Conservation (phyloP, 2,329 filamentous ascomycete genomes). For the Fusarium sp. region DNA sequence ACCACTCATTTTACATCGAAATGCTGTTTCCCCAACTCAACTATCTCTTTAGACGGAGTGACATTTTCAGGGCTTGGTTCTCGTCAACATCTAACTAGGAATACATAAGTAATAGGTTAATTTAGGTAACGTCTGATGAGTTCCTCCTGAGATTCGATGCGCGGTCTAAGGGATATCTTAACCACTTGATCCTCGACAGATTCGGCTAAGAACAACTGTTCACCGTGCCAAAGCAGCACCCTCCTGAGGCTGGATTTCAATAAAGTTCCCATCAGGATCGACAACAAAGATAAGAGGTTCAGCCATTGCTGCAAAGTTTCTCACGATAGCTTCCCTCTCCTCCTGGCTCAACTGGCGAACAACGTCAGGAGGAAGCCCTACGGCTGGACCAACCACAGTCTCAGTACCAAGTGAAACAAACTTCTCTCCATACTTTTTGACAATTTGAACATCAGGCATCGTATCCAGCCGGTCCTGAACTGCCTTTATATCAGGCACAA, state of each 20-base stretch:
- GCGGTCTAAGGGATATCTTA: too few species aligned
- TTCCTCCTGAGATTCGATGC: too few species aligned
- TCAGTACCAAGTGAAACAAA: neutral
- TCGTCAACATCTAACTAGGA: too few species aligned
- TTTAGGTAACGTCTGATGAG: too few species aligned
- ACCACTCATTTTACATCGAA: too few species aligned
- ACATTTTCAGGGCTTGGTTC: too few species aligned
- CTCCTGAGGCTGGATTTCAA: conserved; percentile 17
- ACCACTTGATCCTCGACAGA: neutral
- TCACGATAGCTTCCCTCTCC: conserved; percentile 5
- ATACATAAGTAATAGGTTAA: too few species aligned
- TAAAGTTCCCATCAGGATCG: conserved; percentile 21
- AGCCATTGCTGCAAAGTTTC: neutral
- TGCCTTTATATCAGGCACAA: conserved; percentile 1
- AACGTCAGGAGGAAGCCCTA: neutral
- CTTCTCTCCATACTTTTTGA: conserved; percentile 5
- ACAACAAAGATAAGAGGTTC: neutral
- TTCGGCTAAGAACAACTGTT: neutral
- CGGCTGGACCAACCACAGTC: conserved; percentile 1
- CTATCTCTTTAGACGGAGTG: too few species aligned
- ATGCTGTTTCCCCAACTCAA: too few species aligned
- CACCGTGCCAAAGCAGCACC: neutral
- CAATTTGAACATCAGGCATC: neutral
- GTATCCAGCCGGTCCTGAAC: conserved; percentile 6
- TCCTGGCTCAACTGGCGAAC: conserved; percentile 1